These are phyloP conservation scores for Dendrobium chrysotoxum DNA, from an alignment of 106 monocot genomes.

Conservation along the genomic window DNA sequence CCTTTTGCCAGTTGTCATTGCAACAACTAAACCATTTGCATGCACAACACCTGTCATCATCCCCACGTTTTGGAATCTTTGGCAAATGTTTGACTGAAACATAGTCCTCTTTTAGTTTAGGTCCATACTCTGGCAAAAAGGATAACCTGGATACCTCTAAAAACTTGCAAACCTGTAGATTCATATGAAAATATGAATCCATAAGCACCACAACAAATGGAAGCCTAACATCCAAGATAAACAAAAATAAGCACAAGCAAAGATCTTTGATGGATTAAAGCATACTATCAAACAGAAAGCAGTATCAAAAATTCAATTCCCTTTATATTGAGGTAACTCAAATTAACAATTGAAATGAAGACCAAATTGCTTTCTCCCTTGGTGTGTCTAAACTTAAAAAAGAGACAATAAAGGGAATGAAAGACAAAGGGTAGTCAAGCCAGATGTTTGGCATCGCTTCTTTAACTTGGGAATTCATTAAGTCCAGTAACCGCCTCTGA, in stretches of 20 bases:
- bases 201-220: neutral
- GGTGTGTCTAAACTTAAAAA: neutral
- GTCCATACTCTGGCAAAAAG: constrained; percentile 91
- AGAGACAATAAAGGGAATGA: neutral
- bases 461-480: too few relatives aligned
- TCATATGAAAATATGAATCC: neutral
- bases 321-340: neutral
- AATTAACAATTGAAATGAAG: neutral
- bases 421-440: neutral
- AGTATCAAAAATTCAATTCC: neutral
- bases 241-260: neutral
- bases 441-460: neutral
- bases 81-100: constrained; percentile 78
- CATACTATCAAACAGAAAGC: neutral
- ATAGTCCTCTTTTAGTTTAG: constrained; percentile 95
- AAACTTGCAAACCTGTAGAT: constrained; percentile 86
- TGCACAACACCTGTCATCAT: constrained; percentile 45
- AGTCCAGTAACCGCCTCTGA: too few relatives aligned
- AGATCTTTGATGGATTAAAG: neutral
- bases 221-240: constrained; percentile 6
- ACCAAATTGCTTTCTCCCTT: constrained; percentile 3
- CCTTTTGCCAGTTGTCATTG: constrained; percentile 91
- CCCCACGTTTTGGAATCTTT: constrained; percentile 47
- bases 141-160: constrained; percentile 93
- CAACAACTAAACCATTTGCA: constrained; percentile 69